Percentiles rank a stretch among this genome's conserved stretches.
These are phyloP conservation scores for Malus hybrid DNA, from an alignment of 331 rosid genomes.

Conservation along the genomic window DNA sequence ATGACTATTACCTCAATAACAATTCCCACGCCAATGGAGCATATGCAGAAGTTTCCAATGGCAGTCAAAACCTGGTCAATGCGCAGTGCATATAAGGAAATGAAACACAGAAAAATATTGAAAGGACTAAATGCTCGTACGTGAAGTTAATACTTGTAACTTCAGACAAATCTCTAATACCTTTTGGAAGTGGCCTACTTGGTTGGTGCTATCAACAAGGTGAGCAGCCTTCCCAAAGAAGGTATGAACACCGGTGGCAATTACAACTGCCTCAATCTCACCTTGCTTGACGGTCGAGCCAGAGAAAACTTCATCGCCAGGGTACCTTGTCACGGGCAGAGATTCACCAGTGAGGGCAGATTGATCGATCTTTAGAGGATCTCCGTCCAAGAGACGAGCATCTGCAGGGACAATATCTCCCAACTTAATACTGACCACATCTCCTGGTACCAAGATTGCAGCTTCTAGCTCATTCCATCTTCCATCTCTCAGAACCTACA, in stretches of 20 bases:
- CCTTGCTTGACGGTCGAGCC: conserved; percentile 96
- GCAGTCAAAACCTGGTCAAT: conserved; percentile 68
- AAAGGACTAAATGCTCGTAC: neutral
- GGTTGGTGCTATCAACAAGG: conserved; percentile 75
- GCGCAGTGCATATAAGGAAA: conserved; percentile 4
- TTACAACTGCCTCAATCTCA: conserved; percentile 84
- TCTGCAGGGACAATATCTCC: conserved; percentile 92
- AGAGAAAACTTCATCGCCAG: conserved; percentile 78
- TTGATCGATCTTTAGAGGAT: conserved; percentile 77
- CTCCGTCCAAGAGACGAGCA: conserved; percentile 87
- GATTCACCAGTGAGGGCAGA: conserved; percentile 94
- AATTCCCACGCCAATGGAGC: conserved; percentile 80
- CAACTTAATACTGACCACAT: conserved; percentile 67
- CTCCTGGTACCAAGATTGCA: conserved; percentile 75
- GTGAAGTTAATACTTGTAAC: neutral
- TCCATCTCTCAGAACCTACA: conserved; percentile 78
- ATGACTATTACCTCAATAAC: conserved; percentile 62
- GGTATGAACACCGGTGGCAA: conserved; percentile 91
- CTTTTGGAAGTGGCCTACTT: conserved; percentile 86
- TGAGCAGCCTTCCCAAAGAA: conserved; percentile 99
- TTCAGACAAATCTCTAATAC: conserved; percentile 15
- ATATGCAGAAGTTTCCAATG: conserved; percentile 93
- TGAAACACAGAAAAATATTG: neutral
- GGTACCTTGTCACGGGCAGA: conserved; percentile 44
- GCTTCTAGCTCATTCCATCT: conserved; percentile 79